Base-by-base conservation (phyloP, 2,329 filamentous ascomycete genomes). In the Hymenoscyphus albidus region DNA sequence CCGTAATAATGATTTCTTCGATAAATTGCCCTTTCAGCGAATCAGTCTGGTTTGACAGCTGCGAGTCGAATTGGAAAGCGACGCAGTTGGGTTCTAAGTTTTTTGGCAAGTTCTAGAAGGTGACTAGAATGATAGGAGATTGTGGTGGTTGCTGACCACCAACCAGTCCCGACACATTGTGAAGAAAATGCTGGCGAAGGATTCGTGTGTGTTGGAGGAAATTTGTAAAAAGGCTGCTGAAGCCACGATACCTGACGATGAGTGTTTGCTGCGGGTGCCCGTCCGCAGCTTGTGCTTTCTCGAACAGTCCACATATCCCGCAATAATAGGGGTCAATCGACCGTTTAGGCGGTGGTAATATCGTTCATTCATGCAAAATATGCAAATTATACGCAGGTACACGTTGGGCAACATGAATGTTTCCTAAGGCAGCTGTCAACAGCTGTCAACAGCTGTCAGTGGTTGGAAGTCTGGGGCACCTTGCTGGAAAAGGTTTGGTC, bases 341-440 rank as follows among this genome's bases (percentile, higher is more conserved):
- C 48, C 31, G 60, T 31, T 22, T 5, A 56, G 60, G 51, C 57
- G 22, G 59, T 51, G 32, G 40, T 60, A 51, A 60, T 60, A 22
- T 60, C 58, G 39, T 60, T 60, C 31, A 35, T 60, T 60, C 40
- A 60, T 60, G 58, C 58, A 39, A 35, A 38, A 18, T 51, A 32
- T 38, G 58, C 58, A 39, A 35, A 51, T 18, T 39, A 32, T 38
- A 64, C 51, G 62, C 62, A 61, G 62, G 62, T 64, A 64, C 58
- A 61, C 18, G 42, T 44, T n/a, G 42, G 18, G 14, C 16, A 44
- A 16, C 40, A 13, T 9, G 16, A 48, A 48, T 5, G 16, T 14
- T 48, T 22, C n/a, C n/a, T 2, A 51, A 10, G n/a, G 44, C 35
- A 35, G 2, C 35, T 35, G 35, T 35, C 35, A 35, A 35, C 35